Base-by-base conservation (phyloP, 495 filamentous ascomycete species). In the Aspergillus carlsbadensis region DNA sequence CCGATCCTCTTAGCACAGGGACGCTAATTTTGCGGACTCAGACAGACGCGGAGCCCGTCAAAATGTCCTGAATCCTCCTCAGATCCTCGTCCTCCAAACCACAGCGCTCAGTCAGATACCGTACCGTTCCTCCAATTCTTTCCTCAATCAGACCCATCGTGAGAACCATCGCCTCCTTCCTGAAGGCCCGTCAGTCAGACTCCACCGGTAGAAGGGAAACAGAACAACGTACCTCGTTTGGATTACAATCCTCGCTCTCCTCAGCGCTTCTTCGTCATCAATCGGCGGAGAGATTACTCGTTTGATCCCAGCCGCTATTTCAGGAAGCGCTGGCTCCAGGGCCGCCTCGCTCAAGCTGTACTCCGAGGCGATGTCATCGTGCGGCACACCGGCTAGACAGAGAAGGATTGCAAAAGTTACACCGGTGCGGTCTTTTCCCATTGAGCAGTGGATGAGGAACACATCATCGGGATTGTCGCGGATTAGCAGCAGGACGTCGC, bases 381-480 rank as follows among this genome's bases (percentile, higher is more conserved):
- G 6, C 10, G 36, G 10, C 6, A 49, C 45, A 1, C 46, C 54
- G 7, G 37, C 36, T 14, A 57, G 10, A 2, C 18, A 35, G 3
- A 57, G 46, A 11, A 57, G 39, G 1, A 57, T 5, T 0, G 54
- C 54, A 10, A 43, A 43, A 0, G 50, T 22, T 1, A 57, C 20
- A 11, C 45, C 54, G 2, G 54, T 57, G 15, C 54, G 45, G 40
- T 57, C 54, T 17, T 57, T 57, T 2, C 54, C 54, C 29, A 51
- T 17, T 5, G 36, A 17, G 13, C 54, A 51, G 20, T 57, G 54
- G 11, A 49, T 17, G 6, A 51, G 46, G n/a, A 40, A 51, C 1
- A 40, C 36, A 20, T 35, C 15, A 1, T 24, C 10, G 1, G 46
- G 54, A 18, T 45, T 42, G 24, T 57, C 45, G 26, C 21, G 45